Evolutionary conservation across 1,139 yeast genomes (phyloP), one percentile per base, ranked within the genome.

Genomic region (Hyphopichia buzzinii): DNA sequence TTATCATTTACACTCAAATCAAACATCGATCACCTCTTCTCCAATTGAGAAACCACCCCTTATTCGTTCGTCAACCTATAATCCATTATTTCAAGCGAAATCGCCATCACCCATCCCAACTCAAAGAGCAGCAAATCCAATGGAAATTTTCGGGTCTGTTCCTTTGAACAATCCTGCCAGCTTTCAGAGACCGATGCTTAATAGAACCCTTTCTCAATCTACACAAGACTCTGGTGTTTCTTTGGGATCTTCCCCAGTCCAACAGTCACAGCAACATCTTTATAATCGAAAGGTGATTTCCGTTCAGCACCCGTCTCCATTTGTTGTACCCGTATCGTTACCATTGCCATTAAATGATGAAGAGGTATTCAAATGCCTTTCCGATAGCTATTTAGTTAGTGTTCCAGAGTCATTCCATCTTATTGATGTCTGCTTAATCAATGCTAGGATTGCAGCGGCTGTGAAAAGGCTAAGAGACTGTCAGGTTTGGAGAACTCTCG

Each of bases 401-500:
- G 52, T 74, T 3, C 79, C 81, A 0, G 78, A 74, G 33, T 79
- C 74, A 1, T 72, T 73, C 48, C 63, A 64, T 17, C 54, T 79
- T 11, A 54, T 65, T 4, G 79, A 78, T 26, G 79, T 75, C 1
- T 83, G 89, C 49, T 63, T 69, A 29, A 61, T 74, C 41, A 85
- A 85, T 52, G 77, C 87, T 1, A 62, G 67, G 24, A 67, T 77
- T 3, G 87, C 90, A 1, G 74, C 72, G 0, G 62, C 69, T 31
- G 82, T 72, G 1, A 71, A 72, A 11, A 59, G 71, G 37, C 67
- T 64, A 40, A 60, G 87, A 38, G 84, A 82, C 35, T 70, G 84
- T 35, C 89, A 83, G 52, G 71, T 81, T 0, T 85, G 95, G 95
- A 62, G 72, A 39, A 69, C 82, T n/a, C 59, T 85, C 3, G 77